phyloP scores from a whole-genome alignment of 305 asterid species.

The Fraxinus nigra region DNA sequence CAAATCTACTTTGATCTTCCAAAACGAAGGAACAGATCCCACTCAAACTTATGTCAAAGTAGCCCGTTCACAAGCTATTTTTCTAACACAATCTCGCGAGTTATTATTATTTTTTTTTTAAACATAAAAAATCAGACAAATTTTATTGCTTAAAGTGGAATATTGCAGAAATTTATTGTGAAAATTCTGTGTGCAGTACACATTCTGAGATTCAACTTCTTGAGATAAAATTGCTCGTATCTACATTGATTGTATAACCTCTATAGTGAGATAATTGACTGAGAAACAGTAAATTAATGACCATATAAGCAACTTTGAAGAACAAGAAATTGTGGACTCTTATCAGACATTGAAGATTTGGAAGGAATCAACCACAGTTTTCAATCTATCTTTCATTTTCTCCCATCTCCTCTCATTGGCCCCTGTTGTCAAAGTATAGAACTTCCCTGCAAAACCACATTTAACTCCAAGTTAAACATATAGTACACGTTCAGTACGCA shows the following conservation, averaged over 20 bases:
- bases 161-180: neutral
- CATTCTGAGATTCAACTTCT: conserved; percentile 24
- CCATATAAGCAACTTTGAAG: conserved; percentile 15
- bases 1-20: no score
- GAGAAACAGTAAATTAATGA: conserved; percentile 1
- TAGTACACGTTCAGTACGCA: neutral
- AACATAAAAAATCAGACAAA: neutral
- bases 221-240: conserved; percentile 41
- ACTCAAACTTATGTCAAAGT: no score
- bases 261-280: conserved; percentile 28
- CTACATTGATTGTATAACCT: conserved; percentile 54
- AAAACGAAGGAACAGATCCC: no score
- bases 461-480: neutral
- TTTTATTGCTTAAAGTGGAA: neutral
- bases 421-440: conserved; percentile 89
- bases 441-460: conserved; percentile 50
- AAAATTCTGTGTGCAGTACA: conserved; percentile 7
- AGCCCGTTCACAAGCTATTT: no score
- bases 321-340: neutral
- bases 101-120: no score
- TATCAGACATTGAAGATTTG: conserved; percentile 63
- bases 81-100: no score
- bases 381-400: conserved; percentile 84
- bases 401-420: conserved; percentile 95
- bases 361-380: conserved; percentile 79